Base-by-base conservation (phyloP, 140 eudicot genomes). In the Ambrosia hybrid region DNA sequence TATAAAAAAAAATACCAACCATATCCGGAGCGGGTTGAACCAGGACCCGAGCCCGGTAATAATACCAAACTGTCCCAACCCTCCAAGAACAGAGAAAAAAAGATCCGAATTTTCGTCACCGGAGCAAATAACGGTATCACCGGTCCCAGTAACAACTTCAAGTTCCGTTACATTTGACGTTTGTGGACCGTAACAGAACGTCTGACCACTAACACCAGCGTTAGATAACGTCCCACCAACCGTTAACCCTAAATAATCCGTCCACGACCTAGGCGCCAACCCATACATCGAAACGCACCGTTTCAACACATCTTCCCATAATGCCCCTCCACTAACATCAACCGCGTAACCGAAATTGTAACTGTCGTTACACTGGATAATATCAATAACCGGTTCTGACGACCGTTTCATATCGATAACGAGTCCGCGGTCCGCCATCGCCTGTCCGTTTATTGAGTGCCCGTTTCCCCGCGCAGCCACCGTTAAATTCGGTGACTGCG, bases 391-490 rank as follows among this genome's bases (percentile, higher is more conserved):
- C 10, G 58, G 43, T 8, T 78, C 82, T 33, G 81, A 46, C 0
- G 91, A 7, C 45, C 38, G 45, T 26, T 72, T 82, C 98, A 93
- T 93, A 65, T 93, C 91, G 62, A 93, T 21, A 46, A 93, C 88
- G 45, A 89, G 68, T 0, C 98, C 98, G 6, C 77, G 65, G 76
- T 82, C 78, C 15, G 96, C 83, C 89, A 84, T 89, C 62, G 96
- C 87, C 71, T 93, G 98, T 6, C 98, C 98, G 95, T 90, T 93
- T 43, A 87, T 81, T 1, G 97, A 89, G 76, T 93, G 98, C 8
- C 98, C 98, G 83, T 93, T 93, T 0, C 98, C 98, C 55, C 96
- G 70, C 0, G 98, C 96, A 1, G 98, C 96, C 3, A 93, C 98
- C 30, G 98, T 93, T 3, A 93, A 51, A 30, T 34, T 66, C 4